Evolutionary conservation across 1,139 yeast species (phyloP).

Genomic region (Geotrichum bryndzae): DNA sequence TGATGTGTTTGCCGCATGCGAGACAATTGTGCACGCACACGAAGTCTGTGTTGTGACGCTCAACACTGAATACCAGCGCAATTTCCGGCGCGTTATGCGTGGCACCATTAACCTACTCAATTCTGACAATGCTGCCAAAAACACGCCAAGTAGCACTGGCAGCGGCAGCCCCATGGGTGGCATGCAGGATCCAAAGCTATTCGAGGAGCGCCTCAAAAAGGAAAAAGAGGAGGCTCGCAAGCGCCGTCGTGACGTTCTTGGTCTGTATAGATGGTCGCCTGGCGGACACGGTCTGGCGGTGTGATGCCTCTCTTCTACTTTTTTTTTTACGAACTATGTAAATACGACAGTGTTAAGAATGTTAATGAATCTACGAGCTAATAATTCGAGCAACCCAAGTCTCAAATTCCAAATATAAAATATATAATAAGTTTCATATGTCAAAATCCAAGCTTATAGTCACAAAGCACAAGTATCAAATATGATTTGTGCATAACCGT

Average conservation of each 20-base stretch:
- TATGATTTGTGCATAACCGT: neutral
- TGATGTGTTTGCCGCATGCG: constrained; percentile 33
- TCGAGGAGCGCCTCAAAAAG: constrained; percentile 27
- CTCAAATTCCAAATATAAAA: too few species aligned
- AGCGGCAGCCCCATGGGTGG: constrained; percentile 27
- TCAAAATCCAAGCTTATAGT: neutral
- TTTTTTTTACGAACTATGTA: neutral
- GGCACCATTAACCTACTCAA: constrained; percentile 24
- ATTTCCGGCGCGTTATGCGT: constrained; percentile 31
- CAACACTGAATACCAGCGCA: constrained; percentile 34
- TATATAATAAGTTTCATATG: too few species aligned
- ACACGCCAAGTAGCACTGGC: constrained; percentile 13
- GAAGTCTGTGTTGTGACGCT: constrained; percentile 34
- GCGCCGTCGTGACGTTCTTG: constrained; percentile 29
- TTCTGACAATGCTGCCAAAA: constrained; percentile 12
- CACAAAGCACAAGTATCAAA: too few species aligned
- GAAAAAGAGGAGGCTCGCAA: constrained; percentile 22
- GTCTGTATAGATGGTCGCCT: constrained; percentile 30
- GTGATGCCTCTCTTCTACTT: constrained; percentile 3
- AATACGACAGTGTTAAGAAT: neutral
- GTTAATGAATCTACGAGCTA: neutral
- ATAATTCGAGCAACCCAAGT: neutral
- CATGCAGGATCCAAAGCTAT: constrained; percentile 25
- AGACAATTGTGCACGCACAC: constrained; percentile 33
- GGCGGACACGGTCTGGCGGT: constrained; percentile 34